Conservation (phyloP, 2,329 filamentous ascomycete genomes). For the Magnaporthales sp. region DNA sequence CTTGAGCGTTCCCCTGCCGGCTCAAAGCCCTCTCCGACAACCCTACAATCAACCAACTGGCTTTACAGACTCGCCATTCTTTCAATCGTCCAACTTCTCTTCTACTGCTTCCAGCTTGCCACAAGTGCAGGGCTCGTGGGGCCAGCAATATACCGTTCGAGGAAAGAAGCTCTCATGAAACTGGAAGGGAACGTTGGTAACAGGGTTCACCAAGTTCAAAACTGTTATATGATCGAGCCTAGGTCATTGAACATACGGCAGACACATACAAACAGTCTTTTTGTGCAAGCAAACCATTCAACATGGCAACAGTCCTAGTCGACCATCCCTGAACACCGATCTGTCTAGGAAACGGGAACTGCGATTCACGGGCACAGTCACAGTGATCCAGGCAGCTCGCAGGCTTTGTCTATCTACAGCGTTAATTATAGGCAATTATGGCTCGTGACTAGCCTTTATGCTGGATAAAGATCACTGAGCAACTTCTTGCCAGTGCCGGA, state of each 20-base stretch:
- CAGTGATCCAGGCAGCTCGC: background rate
- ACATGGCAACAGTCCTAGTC: background rate
- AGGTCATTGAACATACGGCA: background rate
- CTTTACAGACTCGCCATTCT: slow-evolving; percentile 5
- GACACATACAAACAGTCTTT: background rate
- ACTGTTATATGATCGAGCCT: background rate
- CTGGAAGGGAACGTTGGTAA: background rate
- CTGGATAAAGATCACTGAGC: background rate
- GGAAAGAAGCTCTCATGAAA: background rate
- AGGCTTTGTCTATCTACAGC: background rate
- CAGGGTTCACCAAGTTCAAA: background rate
- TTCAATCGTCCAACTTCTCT: slow-evolving; percentile 19
- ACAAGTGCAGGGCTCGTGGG: slow-evolving; percentile 22
- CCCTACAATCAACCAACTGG: background rate
- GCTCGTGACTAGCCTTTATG: background rate
- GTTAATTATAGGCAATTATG: background rate
- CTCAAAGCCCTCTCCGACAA: background rate
- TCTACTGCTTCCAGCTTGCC: slow-evolving; percentile 19
- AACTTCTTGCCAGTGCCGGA: background rate
- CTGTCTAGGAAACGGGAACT: background rate
- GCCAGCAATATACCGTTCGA: slow-evolving; percentile 12
- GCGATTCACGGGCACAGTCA: too few relatives aligned
- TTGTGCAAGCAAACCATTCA: background rate
- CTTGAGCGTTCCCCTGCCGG: background rate
- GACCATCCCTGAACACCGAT: background rate